phyloP scores from a whole-genome alignment of 2,329 filamentous ascomycete species.

The Colletotrichum limetticola region DNA sequence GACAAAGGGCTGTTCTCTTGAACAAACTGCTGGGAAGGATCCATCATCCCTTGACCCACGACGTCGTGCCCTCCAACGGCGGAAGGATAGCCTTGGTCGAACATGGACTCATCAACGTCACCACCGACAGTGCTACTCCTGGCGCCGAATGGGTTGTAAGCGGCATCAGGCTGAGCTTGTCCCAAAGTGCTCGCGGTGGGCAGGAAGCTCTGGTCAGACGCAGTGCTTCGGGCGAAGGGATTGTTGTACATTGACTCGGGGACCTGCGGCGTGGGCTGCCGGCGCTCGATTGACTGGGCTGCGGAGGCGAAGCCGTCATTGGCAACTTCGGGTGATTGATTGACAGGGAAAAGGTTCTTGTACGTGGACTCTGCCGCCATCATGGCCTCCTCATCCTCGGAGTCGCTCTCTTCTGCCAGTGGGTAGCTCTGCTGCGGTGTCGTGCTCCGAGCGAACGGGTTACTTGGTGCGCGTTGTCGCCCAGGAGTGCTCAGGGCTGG shows the following conservation, averaged over 20 bases:
- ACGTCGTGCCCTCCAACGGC: not conserved
- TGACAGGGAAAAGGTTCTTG: not conserved
- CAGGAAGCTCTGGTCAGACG: conserved; percentile 13
- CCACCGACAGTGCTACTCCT: not conserved
- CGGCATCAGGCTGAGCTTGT: not conserved
- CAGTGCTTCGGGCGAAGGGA: conserved; percentile 11
- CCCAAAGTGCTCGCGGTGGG: conserved; percentile 14
- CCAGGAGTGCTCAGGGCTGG: not conserved
- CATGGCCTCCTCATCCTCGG: conserved; percentile 1
- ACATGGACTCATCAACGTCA: not conserved
- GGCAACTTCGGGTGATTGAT: not conserved
- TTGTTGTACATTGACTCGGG: conserved; percentile 19
- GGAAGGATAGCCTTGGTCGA: not conserved
- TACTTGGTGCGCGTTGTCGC: not conserved
- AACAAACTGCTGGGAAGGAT: not conserved
- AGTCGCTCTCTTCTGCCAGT: not conserved
- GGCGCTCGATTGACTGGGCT: not conserved
- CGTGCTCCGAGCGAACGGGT: conserved; percentile 12
- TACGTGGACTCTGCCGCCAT: not conserved
- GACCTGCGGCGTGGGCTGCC: conserved; percentile 22
- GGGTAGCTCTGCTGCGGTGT: not conserved
- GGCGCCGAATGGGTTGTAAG: conserved; percentile 8
- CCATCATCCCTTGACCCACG: not conserved
- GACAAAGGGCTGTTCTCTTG: conserved; percentile 16
- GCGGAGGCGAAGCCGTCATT: conserved; percentile 1